A percentile compares a stretch with the other conserved stretches of the same genome.
phyloP scores from a whole-genome alignment of 805 yeast genomes.

The Kodamaea kaohsiungensis region DNA sequence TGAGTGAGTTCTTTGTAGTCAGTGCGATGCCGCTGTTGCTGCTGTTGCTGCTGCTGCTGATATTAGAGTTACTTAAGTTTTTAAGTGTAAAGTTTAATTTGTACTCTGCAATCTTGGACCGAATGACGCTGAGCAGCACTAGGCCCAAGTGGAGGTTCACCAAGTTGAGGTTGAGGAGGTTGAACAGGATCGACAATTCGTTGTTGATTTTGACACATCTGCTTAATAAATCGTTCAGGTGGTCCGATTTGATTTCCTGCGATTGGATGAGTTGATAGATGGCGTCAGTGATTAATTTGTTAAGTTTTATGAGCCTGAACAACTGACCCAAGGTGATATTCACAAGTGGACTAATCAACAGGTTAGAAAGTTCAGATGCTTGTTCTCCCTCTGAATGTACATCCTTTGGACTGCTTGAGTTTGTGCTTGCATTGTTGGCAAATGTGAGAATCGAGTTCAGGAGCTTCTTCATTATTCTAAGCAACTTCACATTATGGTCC shows the following conservation, averaged over 20 bases:
- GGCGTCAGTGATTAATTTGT: conserved; percentile 37
- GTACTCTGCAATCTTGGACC: conserved; percentile 25
- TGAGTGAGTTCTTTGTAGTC: conserved; percentile 4
- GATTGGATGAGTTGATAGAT: conserved; percentile 19
- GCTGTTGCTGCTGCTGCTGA: conserved; percentile 1
- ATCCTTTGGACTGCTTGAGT: not conserved
- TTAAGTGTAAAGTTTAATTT: conserved; percentile 25
- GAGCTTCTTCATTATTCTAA: conserved; percentile 38
- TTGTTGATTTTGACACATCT: conserved; percentile 36
- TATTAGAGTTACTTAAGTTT: not conserved
- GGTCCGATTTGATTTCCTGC: conserved; percentile 6
- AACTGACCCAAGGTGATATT: conserved; percentile 35
- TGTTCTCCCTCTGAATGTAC: not conserved
- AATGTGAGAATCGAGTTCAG: conserved; percentile 28
- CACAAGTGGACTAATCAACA: conserved; percentile 30
- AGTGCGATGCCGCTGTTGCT: not conserved
- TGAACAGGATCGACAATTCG: conserved; percentile 37
- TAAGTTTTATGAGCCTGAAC: conserved; percentile 35
- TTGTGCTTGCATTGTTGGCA: conserved; percentile 31
- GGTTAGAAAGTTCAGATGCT: not conserved
- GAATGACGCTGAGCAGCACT: conserved; percentile 21
- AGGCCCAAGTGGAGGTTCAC: conserved; percentile 26
- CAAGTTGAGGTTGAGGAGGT: conserved; percentile 30
- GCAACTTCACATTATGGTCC: conserved; percentile 42
- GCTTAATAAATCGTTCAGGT: conserved; percentile 26